Conservation (phyloP, 2,329 filamentous ascomycete genomes). For the Fusarium pseudocircinatum region DNA sequence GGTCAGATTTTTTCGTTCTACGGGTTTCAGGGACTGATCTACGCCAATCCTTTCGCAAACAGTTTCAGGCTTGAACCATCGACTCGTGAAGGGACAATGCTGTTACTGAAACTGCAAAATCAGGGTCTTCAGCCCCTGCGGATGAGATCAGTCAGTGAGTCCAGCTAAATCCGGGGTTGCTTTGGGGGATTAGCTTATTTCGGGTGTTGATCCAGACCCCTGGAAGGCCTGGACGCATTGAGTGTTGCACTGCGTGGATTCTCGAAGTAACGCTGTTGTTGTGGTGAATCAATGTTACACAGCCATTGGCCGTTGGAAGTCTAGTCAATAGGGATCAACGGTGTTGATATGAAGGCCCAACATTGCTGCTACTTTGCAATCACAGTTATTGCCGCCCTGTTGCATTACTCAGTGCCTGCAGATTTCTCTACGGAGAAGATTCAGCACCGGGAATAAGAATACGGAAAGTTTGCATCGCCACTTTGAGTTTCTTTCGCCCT, state of each 20-base stretch:
- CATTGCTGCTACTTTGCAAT: neutral
- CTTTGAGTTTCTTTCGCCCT: neutral
- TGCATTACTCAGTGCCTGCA: neutral
- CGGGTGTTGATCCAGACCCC: neutral
- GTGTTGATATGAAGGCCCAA: neutral
- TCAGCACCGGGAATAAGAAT: conserved; percentile 5
- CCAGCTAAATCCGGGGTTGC: conserved; percentile 26
- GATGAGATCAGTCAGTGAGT: conserved; percentile 15
- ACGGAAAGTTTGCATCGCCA: conserved; percentile 15
- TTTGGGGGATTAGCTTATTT: conserved; percentile 14
- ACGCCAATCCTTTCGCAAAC: neutral
- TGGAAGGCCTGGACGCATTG: neutral
- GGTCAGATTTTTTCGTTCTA: conserved; percentile 1
- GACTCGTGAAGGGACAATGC: neutral
- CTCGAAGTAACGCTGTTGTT: conserved; percentile 23
- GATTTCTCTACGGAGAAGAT: neutral
- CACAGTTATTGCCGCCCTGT: neutral
- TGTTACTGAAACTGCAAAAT: neutral
- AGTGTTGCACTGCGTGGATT: neutral
- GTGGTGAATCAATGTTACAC: conserved; percentile 9
- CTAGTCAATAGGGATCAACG: neutral
- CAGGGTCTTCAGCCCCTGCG: conserved; percentile 13
- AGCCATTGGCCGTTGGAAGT: neutral
- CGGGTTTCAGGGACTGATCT: neutral
- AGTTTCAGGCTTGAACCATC: neutral